phyloP scores from a whole-genome alignment of 2,329 filamentous ascomycete genomes.

The Ceratocystis ficicola region DNA sequence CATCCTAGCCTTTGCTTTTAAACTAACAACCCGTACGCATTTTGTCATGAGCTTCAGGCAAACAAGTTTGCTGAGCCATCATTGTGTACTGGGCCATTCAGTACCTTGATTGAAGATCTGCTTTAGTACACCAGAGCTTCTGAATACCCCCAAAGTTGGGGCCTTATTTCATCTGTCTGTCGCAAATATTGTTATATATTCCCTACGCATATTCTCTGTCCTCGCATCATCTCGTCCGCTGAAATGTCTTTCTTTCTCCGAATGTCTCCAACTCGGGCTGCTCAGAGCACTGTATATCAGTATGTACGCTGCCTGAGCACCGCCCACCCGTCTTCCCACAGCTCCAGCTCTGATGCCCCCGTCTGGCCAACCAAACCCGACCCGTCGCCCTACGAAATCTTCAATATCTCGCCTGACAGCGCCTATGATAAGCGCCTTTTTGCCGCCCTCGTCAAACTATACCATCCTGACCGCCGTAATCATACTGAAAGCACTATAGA shows the following conservation, averaged over 20 bases:
- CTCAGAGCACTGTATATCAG: background rate
- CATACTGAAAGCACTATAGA: constrained; percentile 24
- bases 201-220: background rate
- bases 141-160: background rate
- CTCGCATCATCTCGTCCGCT: background rate
- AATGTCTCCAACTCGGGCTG: background rate
- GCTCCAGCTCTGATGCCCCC: background rate
- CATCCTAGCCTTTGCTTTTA: background rate
- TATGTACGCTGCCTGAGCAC: constrained; percentile 1
- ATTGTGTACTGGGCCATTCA: constrained; percentile 17
- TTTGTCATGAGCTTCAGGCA: constrained; percentile 3
- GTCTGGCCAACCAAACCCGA: constrained; percentile 38
- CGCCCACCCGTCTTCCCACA: background rate
- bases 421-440: constrained; percentile 74
- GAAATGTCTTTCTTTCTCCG: background rate
- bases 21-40: background rate
- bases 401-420: constrained; percentile 42
- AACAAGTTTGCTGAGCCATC: constrained; percentile 1
- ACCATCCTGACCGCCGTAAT: constrained; percentile 67
- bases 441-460: constrained; percentile 87
- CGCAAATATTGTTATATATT: no score
- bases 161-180: background rate
- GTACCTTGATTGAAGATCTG: constrained; percentile 14
- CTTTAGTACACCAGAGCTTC: background rate
- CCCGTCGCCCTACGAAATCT: constrained; percentile 85